These are phyloP conservation scores for Pseudogymnoascus sp. DNA, from an alignment of 2,329 filamentous ascomycete genomes.

Conservation along the genomic window DNA sequence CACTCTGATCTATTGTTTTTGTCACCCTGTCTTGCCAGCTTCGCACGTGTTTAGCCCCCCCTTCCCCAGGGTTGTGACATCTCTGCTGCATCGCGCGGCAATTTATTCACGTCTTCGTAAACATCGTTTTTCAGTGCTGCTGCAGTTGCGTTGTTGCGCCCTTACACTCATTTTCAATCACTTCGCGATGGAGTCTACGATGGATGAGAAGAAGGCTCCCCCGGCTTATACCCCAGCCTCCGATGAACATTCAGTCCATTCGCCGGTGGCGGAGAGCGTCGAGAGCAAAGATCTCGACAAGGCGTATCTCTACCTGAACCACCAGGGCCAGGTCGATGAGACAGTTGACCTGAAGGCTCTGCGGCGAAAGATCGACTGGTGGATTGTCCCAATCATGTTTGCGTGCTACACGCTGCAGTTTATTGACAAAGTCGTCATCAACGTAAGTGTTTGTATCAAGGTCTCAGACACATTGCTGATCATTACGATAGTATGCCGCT, in stretches of 20 bases:
- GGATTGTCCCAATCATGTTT: slow-evolving; percentile 55
- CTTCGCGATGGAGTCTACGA: neutral
- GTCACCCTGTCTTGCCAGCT: neutral
- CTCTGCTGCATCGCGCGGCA: neutral
- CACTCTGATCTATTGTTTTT: neutral
- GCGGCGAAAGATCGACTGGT: slow-evolving; percentile 49
- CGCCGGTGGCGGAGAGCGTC: neutral
- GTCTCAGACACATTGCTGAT: neutral
- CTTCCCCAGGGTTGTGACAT: neutral
- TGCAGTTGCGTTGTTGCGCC: neutral
- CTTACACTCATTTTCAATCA: neutral
- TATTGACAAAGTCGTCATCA: slow-evolving; percentile 56
- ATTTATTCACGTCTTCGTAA: neutral
- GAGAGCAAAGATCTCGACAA: slow-evolving; percentile 31
- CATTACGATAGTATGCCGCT: slow-evolving; percentile 46
- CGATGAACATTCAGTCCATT: neutral
- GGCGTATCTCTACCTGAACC: slow-evolving; percentile 32
- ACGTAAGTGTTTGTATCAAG: slow-evolving; percentile 35
- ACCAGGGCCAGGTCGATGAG: slow-evolving; percentile 30
- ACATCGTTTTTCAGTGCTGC: neutral
- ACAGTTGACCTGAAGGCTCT: slow-evolving; percentile 38
- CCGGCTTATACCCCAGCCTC: neutral
- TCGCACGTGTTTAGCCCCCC: neutral
- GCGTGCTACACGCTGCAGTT: slow-evolving; percentile 55
- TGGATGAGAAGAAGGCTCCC: slow-evolving; percentile 1